Conservation (phyloP, 805 yeast genomes). For the Monosporozyma siamensis region DNA sequence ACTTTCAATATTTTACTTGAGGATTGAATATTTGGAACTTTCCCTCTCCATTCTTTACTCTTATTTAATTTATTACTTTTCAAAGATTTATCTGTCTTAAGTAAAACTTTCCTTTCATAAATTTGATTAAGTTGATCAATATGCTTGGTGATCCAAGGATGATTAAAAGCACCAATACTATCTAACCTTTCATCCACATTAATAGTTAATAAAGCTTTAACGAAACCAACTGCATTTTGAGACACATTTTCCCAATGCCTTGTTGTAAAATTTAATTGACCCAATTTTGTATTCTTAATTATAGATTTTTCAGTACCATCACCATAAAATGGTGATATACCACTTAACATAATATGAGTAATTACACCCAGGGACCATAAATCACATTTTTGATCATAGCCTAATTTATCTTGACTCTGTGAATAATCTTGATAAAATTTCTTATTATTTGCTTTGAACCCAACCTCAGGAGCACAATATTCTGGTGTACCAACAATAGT, state of each 20-base stretch:
- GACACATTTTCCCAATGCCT: conserved; percentile 38
- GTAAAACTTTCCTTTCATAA: conserved; percentile 29
- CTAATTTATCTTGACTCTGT: conserved; percentile 21
- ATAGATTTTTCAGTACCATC: conserved; percentile 36
- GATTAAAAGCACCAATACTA: conserved; percentile 34
- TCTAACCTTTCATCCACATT: conserved; percentile 33
- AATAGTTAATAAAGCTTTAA: conserved; percentile 33
- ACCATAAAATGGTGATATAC: conserved; percentile 54
- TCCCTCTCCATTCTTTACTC: too few species aligned
- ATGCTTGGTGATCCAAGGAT: conserved; percentile 41
- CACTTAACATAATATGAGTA: conserved; percentile 49
- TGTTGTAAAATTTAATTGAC: conserved; percentile 32
- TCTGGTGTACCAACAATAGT: conserved; percentile 59
- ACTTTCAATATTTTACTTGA: too few species aligned
- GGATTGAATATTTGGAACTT: too few species aligned
- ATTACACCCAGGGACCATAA: conserved; percentile 63
- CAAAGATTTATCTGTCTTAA: conserved; percentile 24
- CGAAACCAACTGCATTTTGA: conserved; percentile 37
- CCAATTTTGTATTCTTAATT: conserved; percentile 35
- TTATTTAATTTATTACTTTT: too few species aligned
- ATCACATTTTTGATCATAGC: conserved; percentile 52
- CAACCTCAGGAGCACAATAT: conserved; percentile 65
- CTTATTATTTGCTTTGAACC: conserved; percentile 32
- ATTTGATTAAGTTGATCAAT: conserved; percentile 28
- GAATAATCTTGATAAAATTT: conserved; percentile 22